These are phyloP conservation scores for Penicillium sp. DNA, from an alignment of 2,329 filamentous ascomycete genomes.

Conservation along the genomic window DNA sequence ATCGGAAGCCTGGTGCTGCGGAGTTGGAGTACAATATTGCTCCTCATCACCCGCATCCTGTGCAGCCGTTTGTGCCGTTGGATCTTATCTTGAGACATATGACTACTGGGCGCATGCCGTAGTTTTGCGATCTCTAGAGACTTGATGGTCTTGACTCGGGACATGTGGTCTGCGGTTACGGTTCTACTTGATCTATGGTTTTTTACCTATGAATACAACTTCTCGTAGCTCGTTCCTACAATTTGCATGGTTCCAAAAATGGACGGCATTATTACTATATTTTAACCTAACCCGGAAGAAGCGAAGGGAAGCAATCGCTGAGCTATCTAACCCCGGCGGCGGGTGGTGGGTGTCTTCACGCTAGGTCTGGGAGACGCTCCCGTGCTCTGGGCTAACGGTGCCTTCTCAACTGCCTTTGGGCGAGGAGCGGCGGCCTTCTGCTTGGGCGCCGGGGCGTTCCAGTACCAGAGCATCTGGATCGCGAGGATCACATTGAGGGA, in stretches of 20 bases:
- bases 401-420: constrained; percentile 28
- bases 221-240: background rate
- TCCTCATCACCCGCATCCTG: constrained; percentile 24
- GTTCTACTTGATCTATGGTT: background rate
- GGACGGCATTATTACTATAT: constrained; percentile 15
- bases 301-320: constrained; percentile 1
- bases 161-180: background rate
- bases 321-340: constrained; percentile 50
- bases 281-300: constrained; percentile 13
- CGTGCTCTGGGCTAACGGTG: constrained; percentile 37
- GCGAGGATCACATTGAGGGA: constrained; percentile 84
- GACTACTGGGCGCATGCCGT: constrained; percentile 44
- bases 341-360: constrained; percentile 54
- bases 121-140: no score
- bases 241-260: constrained; percentile 9
- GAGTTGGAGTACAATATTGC: constrained; percentile 38
- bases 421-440: constrained; percentile 35
- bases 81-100: constrained; percentile 52
- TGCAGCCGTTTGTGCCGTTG: constrained; percentile 39
- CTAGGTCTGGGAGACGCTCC: constrained; percentile 43
- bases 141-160: background rate
- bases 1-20: constrained; percentile 31
- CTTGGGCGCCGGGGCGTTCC: constrained; percentile 62
- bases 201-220: background rate
- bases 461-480: constrained; percentile 92